These are phyloP conservation scores for Saccharomycopsis babjevae DNA, from an alignment of 805 yeast genomes.

Conservation along the genomic window DNA sequence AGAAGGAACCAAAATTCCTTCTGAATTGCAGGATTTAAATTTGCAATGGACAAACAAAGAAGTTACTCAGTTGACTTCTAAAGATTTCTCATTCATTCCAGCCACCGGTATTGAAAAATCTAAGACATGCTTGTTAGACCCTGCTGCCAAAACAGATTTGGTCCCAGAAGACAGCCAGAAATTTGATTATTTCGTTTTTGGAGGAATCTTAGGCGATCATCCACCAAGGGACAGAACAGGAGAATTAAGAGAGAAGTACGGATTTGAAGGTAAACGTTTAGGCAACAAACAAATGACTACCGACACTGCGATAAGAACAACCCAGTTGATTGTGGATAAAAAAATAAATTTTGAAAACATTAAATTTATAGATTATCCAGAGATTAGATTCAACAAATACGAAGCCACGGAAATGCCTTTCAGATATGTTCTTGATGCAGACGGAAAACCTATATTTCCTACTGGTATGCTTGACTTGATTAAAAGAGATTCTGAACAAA, in stretches of 20 bases:
- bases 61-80: conserved; percentile 34
- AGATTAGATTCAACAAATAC: conserved; percentile 72
- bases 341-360: conserved; percentile 56
- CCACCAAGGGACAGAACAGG: conserved; percentile 90
- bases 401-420: conserved; percentile 98
- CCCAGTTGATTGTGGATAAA: conserved; percentile 65
- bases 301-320: conserved; percentile 91
- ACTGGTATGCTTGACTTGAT: conserved; percentile 84
- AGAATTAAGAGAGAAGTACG: conserved; percentile 68
- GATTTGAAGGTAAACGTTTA: conserved; percentile 77
- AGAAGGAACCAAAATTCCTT: conserved; percentile 54
- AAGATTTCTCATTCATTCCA: conserved; percentile 22
- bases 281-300: conserved; percentile 94
- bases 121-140: conserved; percentile 78
- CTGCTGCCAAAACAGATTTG: conserved; percentile 69
- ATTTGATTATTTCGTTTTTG: conserved; percentile 87
- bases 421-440: conserved; percentile 62
- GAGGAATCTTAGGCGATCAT: conserved; percentile 93
- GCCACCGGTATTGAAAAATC: conserved; percentile 34
- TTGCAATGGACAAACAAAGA: conserved; percentile 78
- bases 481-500: conserved; percentile 75
- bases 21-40: conserved; percentile 45
- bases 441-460: conserved; percentile 75
- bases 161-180: conserved; percentile 53
- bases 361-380: conserved; percentile 86